phyloP scores from a whole-genome alignment of 148 eudicot species.

The Nyssa sinensis region DNA sequence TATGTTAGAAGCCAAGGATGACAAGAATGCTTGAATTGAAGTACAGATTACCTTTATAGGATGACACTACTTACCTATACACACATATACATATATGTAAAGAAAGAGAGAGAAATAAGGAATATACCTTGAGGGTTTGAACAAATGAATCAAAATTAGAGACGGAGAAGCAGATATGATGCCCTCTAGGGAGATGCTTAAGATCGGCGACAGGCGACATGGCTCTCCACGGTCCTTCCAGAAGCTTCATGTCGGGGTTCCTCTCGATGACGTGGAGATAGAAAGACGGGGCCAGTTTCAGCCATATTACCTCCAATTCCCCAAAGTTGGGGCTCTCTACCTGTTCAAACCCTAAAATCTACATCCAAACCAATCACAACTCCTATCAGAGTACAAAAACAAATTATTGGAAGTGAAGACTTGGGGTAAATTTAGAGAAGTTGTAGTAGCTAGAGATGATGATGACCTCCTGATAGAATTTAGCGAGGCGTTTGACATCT shows the following conservation, averaged over 20 bases:
- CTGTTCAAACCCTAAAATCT: constrained; percentile 89
- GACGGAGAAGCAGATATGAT: constrained; percentile 65
- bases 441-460: neutral
- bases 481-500: constrained; percentile 70
- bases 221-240: constrained; percentile 76
- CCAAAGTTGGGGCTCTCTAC: constrained; percentile 59
- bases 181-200: constrained; percentile 59
- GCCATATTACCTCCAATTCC: constrained; percentile 69
- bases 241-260: constrained; percentile 59
- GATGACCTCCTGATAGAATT: constrained; percentile 71
- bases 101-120: neutral
- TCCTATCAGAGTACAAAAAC: neutral
- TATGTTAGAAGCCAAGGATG: neutral
- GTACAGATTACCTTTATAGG: neutral
- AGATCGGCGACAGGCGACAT: constrained; percentile 55
- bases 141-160: constrained; percentile 76
- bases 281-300: constrained; percentile 59
- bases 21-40: neutral
- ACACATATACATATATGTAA: neutral
- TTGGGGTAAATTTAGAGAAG: neutral
- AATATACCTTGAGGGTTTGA: constrained; percentile 59
- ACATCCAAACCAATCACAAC: neutral
- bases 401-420: too few relatives aligned
- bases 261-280: constrained; percentile 77
- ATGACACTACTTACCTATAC: neutral